phyloP scores from a whole-genome alignment of 805 yeast species.

The Candida orba region DNA sequence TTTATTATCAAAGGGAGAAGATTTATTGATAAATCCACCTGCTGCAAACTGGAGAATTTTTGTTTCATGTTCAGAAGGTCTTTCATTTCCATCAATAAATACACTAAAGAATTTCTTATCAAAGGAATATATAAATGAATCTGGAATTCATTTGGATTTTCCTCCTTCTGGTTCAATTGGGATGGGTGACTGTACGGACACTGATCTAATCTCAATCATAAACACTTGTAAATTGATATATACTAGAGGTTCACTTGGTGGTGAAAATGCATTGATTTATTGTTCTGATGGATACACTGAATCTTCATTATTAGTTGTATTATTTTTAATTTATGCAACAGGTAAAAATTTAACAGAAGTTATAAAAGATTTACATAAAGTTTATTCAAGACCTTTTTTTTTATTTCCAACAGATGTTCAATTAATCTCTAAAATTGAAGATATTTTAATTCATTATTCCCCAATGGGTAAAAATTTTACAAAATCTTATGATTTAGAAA shows the following conservation, averaged over 20 bases:
- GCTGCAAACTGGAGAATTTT: slow-evolving; percentile 47
- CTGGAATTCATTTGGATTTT: slow-evolving; percentile 40
- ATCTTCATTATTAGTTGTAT: slow-evolving; percentile 65
- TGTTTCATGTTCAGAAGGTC: slow-evolving; percentile 54
- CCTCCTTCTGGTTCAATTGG: slow-evolving; percentile 85
- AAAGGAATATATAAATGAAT: slow-evolving; percentile 6
- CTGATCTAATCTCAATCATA: slow-evolving; percentile 55
- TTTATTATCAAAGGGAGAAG: slow-evolving; percentile 16
- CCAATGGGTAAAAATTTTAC: slow-evolving; percentile 31
- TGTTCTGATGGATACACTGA: slow-evolving; percentile 94
- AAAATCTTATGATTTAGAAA: slow-evolving; percentile 9
- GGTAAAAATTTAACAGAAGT: slow-evolving; percentile 58
- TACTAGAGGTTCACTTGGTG: slow-evolving; percentile 24
- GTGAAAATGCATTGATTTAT: slow-evolving; percentile 44
- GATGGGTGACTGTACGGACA: slow-evolving; percentile 58
- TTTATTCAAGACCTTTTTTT: slow-evolving; percentile 73
- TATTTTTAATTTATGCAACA: slow-evolving; percentile 65
- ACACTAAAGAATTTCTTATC: slow-evolving; percentile 27
- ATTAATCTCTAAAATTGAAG: slow-evolving; percentile 58
- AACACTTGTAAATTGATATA: slow-evolving; percentile 65
- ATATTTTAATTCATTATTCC: slow-evolving; percentile 50
- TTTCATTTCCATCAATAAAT: slow-evolving; percentile 41
- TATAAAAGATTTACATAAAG: slow-evolving; percentile 51
- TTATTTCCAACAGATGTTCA: slow-evolving; percentile 71
- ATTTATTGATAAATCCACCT: slow-evolving; percentile 40